phyloP scores from a whole-genome alignment of 1,284 basidiomycete genomes.

The Butyriboletus appendiculatus region DNA sequence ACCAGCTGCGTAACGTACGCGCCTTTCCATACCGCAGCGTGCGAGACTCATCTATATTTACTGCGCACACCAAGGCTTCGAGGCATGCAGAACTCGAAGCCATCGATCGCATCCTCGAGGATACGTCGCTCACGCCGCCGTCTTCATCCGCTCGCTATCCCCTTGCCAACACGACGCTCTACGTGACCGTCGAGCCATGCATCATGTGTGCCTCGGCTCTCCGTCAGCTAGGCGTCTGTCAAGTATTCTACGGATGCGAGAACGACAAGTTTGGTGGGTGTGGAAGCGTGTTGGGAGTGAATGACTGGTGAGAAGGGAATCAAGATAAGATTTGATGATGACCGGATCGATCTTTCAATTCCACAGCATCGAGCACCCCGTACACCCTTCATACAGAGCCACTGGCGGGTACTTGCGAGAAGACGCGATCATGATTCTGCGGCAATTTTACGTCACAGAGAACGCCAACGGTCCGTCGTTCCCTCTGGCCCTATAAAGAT shows the following conservation, averaged over 20 bases:
- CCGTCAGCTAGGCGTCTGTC: slow-evolving; percentile 88
- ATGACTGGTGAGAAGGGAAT: slow-evolving; percentile 58
- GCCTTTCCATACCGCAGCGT: background rate
- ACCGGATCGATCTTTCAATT: slow-evolving; percentile 8
- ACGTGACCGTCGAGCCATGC: slow-evolving; percentile 99
- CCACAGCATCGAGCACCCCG: slow-evolving; percentile 61
- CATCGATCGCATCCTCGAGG: slow-evolving; percentile 85
- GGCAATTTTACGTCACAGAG: slow-evolving; percentile 95
- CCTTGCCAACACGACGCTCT: slow-evolving; percentile 82
- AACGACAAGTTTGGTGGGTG: slow-evolving; percentile 99
- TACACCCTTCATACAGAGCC: slow-evolving; percentile 76
- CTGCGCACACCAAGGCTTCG: slow-evolving; percentile 69
- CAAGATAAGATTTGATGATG: slow-evolving; percentile 5
- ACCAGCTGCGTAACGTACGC: slow-evolving; percentile 87
- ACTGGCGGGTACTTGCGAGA: slow-evolving; percentile 85
- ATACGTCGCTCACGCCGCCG: slow-evolving; percentile 56
- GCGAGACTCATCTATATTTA: background rate
- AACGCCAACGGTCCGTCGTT: slow-evolving; percentile 80
- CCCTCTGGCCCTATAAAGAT: slow-evolving; percentile 1
- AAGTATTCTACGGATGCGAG: slow-evolving; percentile 92
- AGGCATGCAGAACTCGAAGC: slow-evolving; percentile 98
- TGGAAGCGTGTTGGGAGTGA: slow-evolving; percentile 91
- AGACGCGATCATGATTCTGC: slow-evolving; percentile 93
- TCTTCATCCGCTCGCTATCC: slow-evolving; percentile 49
- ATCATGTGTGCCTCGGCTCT: slow-evolving; percentile 99